Base-by-base conservation (phyloP, 2,329 filamentous ascomycete genomes). In the Lasiodiplodia theobromae region DNA sequence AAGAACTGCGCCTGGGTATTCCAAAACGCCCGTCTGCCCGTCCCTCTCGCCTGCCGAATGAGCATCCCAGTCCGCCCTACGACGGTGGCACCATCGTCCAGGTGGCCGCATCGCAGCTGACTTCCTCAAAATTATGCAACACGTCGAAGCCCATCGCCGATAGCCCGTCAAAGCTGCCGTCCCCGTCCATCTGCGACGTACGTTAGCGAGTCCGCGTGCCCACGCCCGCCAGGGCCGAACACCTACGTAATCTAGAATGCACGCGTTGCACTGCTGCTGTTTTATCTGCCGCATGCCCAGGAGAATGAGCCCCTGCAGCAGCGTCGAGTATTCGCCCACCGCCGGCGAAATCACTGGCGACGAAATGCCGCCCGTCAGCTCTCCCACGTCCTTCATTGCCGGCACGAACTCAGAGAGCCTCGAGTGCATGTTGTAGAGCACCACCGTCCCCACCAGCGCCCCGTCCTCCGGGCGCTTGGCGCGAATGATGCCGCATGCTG, bases 221-320 rank as follows among this genome's bases (percentile, higher is more conserved):
- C 67, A 34, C 67, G 67, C 56, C 25, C 23, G n/a, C 54, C 69
- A 69, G 14, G 44, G 52, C 44, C 58, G 40, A 34, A 60, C 60
- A 85, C 90, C 84, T 82, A 96, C 93, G 87, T 92, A 94, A 77
- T 93, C 93, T 69, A 97, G 80, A 57, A 96, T 83, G 65, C 91
- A 92, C 69, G 89, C 89, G 71, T 87, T 86, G 64, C 91, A 89
- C 70, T 91, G 92, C 76, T 94, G 88, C 73, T 87, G 87, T 79
- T 94, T 95, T 78, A 93, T 92, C 80, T 96, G 93, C 68, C 92
- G 87, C 74, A 96, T 89, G 0, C 92, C 92, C 81, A 97, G 88
- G 70, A 96, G 80, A 16, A 93, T 91, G 71, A 97, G 80, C 0
- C 93, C 93, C 80, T 96, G 93, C 69, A 95, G 85, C 37, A 96